Percentiles rank a stretch among this genome's conserved stretches.
Evolutionary conservation across 805 yeast species (phyloP).

Genomic region (Maudiozyma saulgeensis): DNA sequence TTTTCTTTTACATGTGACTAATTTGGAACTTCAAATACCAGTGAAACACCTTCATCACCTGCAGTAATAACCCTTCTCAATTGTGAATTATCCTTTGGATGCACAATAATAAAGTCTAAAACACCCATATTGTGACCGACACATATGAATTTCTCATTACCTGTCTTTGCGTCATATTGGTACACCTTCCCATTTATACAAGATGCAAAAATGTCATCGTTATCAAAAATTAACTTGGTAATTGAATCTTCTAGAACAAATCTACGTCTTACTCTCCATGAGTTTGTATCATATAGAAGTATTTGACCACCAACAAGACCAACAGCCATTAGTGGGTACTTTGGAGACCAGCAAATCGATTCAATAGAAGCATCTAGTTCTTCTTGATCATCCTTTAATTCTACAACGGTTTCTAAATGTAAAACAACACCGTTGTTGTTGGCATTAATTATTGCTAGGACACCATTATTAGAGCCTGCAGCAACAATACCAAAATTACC

Average conservation of each 20-base stretch:
- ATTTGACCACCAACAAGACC: constrained; percentile 87
- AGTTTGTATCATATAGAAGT: constrained; percentile 68
- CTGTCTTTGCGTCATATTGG: constrained; percentile 85
- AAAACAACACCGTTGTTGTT: constrained; percentile 59
- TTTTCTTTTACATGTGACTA: constrained; percentile 1
- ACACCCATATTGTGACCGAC: constrained; percentile 93
- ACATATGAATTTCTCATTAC: constrained; percentile 65
- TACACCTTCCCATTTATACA: constrained; percentile 80
- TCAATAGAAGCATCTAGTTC: constrained; percentile 63
- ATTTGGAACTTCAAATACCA: constrained; percentile 46
- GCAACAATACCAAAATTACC: constrained; percentile 51
- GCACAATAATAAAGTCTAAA: constrained; percentile 67
- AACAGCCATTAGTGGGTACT: constrained; percentile 59
- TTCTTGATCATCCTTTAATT: constrained; percentile 44
- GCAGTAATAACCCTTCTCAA: constrained; percentile 67
- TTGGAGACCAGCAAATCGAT: constrained; percentile 71
- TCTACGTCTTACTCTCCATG: constrained; percentile 77
- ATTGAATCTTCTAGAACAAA: constrained; percentile 70
- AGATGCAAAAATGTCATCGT: constrained; percentile 52
- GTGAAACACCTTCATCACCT: constrained; percentile 92
- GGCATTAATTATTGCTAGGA: constrained; percentile 65
- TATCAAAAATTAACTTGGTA: constrained; percentile 64
- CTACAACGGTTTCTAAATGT: constrained; percentile 55
- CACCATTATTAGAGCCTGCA: constrained; percentile 82
- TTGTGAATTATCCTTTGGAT: constrained; percentile 25